Percentiles rank a stretch among this genome's conserved stretches.
Conservation (phyloP, 1,139 yeast species). For the Lodderomyces jiufengensis region DNA sequence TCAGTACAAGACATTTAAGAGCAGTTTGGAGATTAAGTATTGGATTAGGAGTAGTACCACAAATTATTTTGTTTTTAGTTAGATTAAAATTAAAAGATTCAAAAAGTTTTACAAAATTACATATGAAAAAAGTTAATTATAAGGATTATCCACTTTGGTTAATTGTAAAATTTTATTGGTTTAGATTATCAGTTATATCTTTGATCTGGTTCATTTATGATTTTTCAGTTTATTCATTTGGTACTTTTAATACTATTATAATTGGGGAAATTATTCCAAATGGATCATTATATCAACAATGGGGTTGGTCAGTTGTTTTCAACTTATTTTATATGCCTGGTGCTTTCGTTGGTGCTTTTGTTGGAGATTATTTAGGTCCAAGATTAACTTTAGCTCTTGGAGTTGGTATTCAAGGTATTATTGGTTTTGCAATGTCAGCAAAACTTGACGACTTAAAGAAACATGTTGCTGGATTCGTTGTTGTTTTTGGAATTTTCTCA, state of each 20-base stretch:
- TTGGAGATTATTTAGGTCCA: slow-evolving; percentile 88
- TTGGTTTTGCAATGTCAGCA: slow-evolving; percentile 88
- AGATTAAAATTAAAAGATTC: slow-evolving; percentile 76
- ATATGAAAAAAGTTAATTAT: slow-evolving; percentile 55
- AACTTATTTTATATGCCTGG: slow-evolving; percentile 91
- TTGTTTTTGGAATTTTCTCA: slow-evolving; percentile 81
- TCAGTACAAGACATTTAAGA: slow-evolving; percentile 61
- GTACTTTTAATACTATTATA: slow-evolving; percentile 73
- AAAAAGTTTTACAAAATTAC: slow-evolving; percentile 63
- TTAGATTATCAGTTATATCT: slow-evolving; percentile 66
- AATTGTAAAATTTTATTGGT: slow-evolving; percentile 79
- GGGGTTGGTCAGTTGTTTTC: slow-evolving; percentile 92
- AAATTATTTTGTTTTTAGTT: slow-evolving; percentile 68
- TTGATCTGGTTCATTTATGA: slow-evolving; percentile 90
- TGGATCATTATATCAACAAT: slow-evolving; percentile 53
- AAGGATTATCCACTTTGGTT: slow-evolving; percentile 58
- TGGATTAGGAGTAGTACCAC: slow-evolving; percentile 91
- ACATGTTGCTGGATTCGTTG: slow-evolving; percentile 74
- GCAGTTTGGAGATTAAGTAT: slow-evolving; percentile 92
- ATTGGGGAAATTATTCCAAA: slow-evolving; percentile 54
- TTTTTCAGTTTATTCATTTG: slow-evolving; percentile 83
- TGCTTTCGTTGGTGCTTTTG: slow-evolving; percentile 74
- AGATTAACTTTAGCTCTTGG: slow-evolving; percentile 72
- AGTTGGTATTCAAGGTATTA: slow-evolving; percentile 64
- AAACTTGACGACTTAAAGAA: slow-evolving; percentile 51